Evolutionary conservation across 75 land plant species (phyloP), one percentile per base, ranked within the genome.

Genomic region (Cupressus sempervirens): DNA sequence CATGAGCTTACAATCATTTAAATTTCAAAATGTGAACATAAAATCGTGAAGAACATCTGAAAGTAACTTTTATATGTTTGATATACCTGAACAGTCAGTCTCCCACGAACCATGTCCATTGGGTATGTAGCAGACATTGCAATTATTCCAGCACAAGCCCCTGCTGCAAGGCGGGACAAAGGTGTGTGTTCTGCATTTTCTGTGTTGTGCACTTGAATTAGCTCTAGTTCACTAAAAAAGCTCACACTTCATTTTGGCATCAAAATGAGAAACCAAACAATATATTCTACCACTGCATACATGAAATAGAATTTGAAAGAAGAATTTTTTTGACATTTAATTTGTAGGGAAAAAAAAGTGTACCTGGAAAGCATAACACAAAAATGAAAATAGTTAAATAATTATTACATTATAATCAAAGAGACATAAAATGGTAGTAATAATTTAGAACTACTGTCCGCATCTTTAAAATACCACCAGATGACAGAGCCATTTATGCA

Each of bases 81-180:
- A 72, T 11, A 50, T 81, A 97, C 98, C 98, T 97, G 99, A 10
- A 97, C 99, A 81, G 99, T 97, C 29, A 97, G 81, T 82, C 99
- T 88, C 11, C 99, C 99, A 12, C 98, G 94, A 38, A 93, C 96
- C 99, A 97, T 94, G 86, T 97, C 99, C 98, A 97, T 93, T 11
- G 99, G 99, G 86, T 97, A 97, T 58, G 99, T 97, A 26, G 98
- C 99, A 46, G 99, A 97, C 99, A 97, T 97, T 29, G 98, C 99
- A 88, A 97, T 96, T 30, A 97, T 97, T 70, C 99, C 99, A 85
- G 99, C 99, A 91, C 94, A 93, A 34, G 99, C 99, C 84, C 99
- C 99, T 87, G 99, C 97, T 13, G 94, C 96, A 68, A 97, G 92
- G 9, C 99, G 96, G 81, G 94, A 82, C 50, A 97, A 82, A 82